Evolutionary conservation across 2,329 filamentous ascomycete genomes (phyloP).

Genomic region (Exophiala oligosperma): DNA sequence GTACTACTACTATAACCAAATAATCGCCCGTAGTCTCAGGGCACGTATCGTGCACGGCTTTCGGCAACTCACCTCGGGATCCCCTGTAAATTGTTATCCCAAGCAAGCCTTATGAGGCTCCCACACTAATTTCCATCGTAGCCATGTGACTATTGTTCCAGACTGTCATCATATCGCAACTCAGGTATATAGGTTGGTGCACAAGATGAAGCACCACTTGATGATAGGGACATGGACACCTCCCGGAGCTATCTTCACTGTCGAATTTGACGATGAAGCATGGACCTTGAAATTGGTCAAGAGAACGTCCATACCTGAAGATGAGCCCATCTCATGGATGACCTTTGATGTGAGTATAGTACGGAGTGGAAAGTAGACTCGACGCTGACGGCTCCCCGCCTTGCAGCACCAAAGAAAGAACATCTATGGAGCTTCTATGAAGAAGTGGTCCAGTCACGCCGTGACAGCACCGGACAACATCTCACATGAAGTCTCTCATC

Average conservation of each 20-base stretch:
- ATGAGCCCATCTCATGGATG: conserved; percentile 94
- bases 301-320: conserved; percentile 74
- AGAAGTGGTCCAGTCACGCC: conserved; percentile 84
- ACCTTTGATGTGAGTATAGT: conserved; percentile 70
- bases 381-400: neutral
- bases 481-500: conserved; percentile 70
- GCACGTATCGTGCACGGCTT: neutral
- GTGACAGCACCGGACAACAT: conserved; percentile 76
- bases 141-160: conserved; percentile 2
- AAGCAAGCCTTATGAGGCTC: too few species aligned
- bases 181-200: neutral
- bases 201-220: conserved; percentile 63
- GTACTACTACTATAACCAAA: too few species aligned
- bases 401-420: conserved; percentile 74
- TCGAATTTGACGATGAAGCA: conserved; percentile 81
- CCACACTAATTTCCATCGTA: neutral
- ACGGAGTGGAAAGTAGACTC: neutral
- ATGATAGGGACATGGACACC: conserved; percentile 93
- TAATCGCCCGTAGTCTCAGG: neutral
- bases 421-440: conserved; percentile 88
- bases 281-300: conserved; percentile 74
- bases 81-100: neutral
- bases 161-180: neutral
- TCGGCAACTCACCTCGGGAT: neutral
- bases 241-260: conserved; percentile 85